Conservation (phyloP, 805 yeast species). For the Diddensiella transvaalensis region DNA sequence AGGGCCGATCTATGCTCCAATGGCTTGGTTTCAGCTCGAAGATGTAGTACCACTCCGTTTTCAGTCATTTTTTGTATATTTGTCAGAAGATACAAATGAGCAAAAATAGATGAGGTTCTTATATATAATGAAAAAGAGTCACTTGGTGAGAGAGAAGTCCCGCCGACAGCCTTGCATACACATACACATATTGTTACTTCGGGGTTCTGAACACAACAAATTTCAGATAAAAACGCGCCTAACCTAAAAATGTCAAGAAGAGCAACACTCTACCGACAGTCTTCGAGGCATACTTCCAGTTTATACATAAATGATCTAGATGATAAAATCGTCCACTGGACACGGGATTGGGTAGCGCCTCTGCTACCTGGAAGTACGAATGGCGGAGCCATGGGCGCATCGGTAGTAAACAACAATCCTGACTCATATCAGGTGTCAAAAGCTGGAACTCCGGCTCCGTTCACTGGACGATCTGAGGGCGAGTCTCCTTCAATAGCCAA, state of each 20-base stretch:
- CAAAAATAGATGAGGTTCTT: neutral
- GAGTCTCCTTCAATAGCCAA: slow-evolving; percentile 8
- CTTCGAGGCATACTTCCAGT: slow-evolving; percentile 19
- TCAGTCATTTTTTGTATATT: neutral
- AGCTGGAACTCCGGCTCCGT: slow-evolving; percentile 12
- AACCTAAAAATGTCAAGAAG: slow-evolving; percentile 18
- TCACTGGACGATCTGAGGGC: neutral
- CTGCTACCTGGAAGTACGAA: slow-evolving; percentile 5
- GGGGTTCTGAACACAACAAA: too few relatives aligned
- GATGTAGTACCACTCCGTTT: slow-evolving; percentile 49
- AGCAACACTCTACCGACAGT: slow-evolving; percentile 22
- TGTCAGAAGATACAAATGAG: neutral
- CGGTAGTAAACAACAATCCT: slow-evolving; percentile 1
- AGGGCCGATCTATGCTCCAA: slow-evolving; percentile 96
- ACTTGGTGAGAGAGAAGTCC: neutral
- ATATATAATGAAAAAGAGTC: neutral
- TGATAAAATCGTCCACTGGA: slow-evolving; percentile 31
- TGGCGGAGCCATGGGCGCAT: neutral
- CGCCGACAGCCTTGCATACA: too few relatives aligned
- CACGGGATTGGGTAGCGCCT: slow-evolving; percentile 29
- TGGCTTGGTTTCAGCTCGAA: slow-evolving; percentile 97
- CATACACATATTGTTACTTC: too few relatives aligned
- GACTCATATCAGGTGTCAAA: slow-evolving; percentile 1
- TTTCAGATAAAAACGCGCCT: too few relatives aligned
- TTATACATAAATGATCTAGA: slow-evolving; percentile 21